Percentiles rank a stretch among this genome's conserved stretches.
Conservation (phyloP, 2,329 filamentous ascomycete genomes). For the Colletotrichum orbiculare region DNA sequence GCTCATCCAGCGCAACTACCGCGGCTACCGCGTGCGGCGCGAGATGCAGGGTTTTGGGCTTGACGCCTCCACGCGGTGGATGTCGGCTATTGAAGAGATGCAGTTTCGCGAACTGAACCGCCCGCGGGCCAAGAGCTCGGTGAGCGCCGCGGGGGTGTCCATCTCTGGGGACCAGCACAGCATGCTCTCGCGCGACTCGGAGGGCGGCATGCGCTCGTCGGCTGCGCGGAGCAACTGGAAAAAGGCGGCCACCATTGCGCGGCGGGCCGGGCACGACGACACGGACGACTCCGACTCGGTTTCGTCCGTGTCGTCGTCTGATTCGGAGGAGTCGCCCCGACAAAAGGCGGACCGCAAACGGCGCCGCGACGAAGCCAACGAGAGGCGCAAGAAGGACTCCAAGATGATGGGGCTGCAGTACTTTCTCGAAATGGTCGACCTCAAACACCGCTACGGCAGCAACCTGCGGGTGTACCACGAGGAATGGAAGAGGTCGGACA, state of each 20-base stretch:
- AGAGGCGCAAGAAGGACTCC: slow-evolving; percentile 71
- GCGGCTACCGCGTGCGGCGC: slow-evolving; percentile 79
- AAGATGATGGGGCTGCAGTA: slow-evolving; percentile 89
- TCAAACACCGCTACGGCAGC: slow-evolving; percentile 87
- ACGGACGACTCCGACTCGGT: slow-evolving; percentile 55
- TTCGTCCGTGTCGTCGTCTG: slow-evolving; percentile 44
- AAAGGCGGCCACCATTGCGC: slow-evolving; percentile 76
- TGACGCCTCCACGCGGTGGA: slow-evolving; percentile 77
- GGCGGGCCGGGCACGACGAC: slow-evolving; percentile 77
- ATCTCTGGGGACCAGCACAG: slow-evolving; percentile 29
- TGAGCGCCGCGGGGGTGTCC: slow-evolving; percentile 37
- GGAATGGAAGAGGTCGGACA: slow-evolving; percentile 82
- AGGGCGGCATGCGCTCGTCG: slow-evolving; percentile 38
- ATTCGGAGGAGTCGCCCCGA: slow-evolving; percentile 48
- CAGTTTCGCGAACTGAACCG: slow-evolving; percentile 63
- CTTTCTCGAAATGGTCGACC: slow-evolving; percentile 86
- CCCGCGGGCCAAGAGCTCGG: slow-evolving; percentile 52
- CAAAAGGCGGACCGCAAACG: slow-evolving; percentile 52
- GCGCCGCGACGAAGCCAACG: slow-evolving; percentile 60
- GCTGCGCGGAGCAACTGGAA: slow-evolving; percentile 78
- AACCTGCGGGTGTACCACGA: slow-evolving; percentile 85
- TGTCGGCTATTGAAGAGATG: slow-evolving; percentile 71
- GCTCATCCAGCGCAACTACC: slow-evolving; percentile 77
- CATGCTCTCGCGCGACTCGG: slow-evolving; percentile 27
- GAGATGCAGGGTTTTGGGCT: slow-evolving; percentile 77